Evolutionary conservation across 2,329 filamentous ascomycete species (phyloP).

Genomic region (Tolypocladium inflatum): DNA sequence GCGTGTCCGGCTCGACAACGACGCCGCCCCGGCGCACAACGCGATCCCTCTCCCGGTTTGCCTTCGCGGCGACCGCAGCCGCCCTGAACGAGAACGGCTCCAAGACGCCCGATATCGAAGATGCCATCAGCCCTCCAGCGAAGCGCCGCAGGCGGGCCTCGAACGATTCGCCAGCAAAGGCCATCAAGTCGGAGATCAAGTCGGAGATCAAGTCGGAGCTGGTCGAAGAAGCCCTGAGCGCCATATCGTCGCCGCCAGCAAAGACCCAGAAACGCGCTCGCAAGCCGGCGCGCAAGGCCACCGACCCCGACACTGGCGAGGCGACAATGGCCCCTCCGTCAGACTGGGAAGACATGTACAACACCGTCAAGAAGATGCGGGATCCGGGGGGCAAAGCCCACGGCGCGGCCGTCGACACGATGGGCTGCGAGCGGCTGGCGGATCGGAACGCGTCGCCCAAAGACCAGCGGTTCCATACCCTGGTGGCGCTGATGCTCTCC

Average conservation of each 20-base stretch:
- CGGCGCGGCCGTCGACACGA: conserved; percentile 88
- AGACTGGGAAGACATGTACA: conserved; percentile 79
- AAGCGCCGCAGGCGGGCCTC: conserved; percentile 19
- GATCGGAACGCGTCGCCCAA: conserved; percentile 35
- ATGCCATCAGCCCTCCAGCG: conserved; percentile 28
- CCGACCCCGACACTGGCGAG: conserved; percentile 29
- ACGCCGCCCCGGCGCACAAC: conserved; percentile 36
- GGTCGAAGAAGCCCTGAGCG: conserved; percentile 15
- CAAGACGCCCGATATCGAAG: conserved; percentile 44
- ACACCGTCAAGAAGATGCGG: conserved; percentile 68
- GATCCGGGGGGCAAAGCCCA: conserved; percentile 41
- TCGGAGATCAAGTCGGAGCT: conserved; percentile 35
- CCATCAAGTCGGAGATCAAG: conserved; percentile 35
- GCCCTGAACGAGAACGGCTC: conserved; percentile 8
- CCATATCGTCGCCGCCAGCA: conserved; percentile 13
- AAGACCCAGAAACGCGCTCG: conserved; percentile 23
- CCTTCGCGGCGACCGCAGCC: conserved; percentile 20
- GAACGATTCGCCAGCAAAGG: conserved; percentile 9
- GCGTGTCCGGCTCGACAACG: conserved; percentile 13
- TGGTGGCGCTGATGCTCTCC: conserved; percentile 82
- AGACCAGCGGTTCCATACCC: conserved; percentile 71
- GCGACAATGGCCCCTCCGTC: conserved; percentile 49
- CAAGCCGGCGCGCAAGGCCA: conserved; percentile 36
- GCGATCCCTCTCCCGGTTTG: conserved; percentile 39
- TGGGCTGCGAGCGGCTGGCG: conserved; percentile 83